These are phyloP conservation scores for Didymosphaeria variabile DNA, from an alignment of 2,329 filamentous ascomycete species.

Conservation along the genomic window DNA sequence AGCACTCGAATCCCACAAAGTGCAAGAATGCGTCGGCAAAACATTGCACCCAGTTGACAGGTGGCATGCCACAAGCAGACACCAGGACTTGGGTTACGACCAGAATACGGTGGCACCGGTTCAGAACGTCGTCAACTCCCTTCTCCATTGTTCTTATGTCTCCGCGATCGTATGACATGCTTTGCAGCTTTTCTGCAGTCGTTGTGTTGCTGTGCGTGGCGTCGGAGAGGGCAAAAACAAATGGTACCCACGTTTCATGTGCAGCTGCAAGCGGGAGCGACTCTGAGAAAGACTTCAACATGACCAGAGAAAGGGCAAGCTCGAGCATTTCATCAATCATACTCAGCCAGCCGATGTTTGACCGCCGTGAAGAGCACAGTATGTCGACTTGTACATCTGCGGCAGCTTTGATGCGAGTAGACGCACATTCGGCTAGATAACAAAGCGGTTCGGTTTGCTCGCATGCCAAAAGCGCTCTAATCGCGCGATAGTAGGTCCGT, in stretches of 20 bases:
- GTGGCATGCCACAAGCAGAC: neutral
- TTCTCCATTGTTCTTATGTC: no score
- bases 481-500: neutral
- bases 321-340: neutral
- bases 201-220: neutral
- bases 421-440: neutral
- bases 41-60: neutral
- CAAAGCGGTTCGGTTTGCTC: neutral
- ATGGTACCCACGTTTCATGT: neutral
- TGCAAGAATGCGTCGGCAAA: neutral
- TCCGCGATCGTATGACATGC: no score
- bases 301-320: neutral
- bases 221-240: neutral
- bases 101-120: neutral
- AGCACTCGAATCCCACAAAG: constrained; percentile 5
- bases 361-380: neutral
- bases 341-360: constrained; percentile 1
- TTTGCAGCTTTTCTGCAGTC: neutral
- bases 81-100: neutral
- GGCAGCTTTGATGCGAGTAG: neutral
- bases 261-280: neutral
- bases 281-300: neutral
- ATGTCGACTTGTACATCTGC: neutral
- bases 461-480: neutral
- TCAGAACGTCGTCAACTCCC: neutral